phyloP scores from a whole-genome alignment of 23 red algal species.

The Gracilaria caudata region DNA sequence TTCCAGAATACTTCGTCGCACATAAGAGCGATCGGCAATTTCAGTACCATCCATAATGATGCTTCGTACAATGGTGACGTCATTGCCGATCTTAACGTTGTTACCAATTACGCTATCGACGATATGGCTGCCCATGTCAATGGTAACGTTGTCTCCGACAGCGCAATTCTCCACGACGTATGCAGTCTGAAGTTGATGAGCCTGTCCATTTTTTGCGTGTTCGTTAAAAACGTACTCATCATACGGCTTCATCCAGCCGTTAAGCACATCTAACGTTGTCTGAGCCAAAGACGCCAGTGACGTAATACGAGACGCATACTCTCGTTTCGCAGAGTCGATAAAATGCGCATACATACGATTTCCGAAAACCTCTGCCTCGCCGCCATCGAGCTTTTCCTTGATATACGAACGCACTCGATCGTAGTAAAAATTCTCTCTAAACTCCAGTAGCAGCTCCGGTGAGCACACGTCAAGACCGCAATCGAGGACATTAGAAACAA shows the following conservation, averaged over 20 bases:
- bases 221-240: slow-evolving; percentile 1
- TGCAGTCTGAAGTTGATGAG: slow-evolving; percentile 23
- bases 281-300: slow-evolving; percentile 50
- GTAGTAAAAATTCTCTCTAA: slow-evolving; percentile 94
- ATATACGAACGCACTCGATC: slow-evolving; percentile 79
- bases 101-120: slow-evolving; percentile 60
- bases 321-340: slow-evolving; percentile 16
- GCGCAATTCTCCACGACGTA: slow-evolving; percentile 36
- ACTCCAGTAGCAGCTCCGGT: slow-evolving; percentile 84
- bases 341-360: slow-evolving; percentile 78
- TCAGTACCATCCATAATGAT: slow-evolving; percentile 52
- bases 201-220: neutral
- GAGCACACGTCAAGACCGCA: slow-evolving; percentile 76
- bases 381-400: slow-evolving; percentile 78
- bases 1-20: slow-evolving; percentile 39
- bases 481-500: slow-evolving; percentile 59
- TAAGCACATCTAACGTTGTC: slow-evolving; percentile 31
- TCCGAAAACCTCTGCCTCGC: slow-evolving; percentile 78
- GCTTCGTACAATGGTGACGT: slow-evolving; percentile 48
- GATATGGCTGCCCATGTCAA: slow-evolving; percentile 36
- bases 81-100: slow-evolving; percentile 54
- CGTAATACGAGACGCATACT: slow-evolving; percentile 56
- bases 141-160: slow-evolving; percentile 27
- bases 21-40: slow-evolving; percentile 49
- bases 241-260: slow-evolving; percentile 32